Percentiles rank a stretch among this genome's conserved stretches.
phyloP scores from a whole-genome alignment of 768 basidiomycete species.

The Sarcomyxa edulis region DNA sequence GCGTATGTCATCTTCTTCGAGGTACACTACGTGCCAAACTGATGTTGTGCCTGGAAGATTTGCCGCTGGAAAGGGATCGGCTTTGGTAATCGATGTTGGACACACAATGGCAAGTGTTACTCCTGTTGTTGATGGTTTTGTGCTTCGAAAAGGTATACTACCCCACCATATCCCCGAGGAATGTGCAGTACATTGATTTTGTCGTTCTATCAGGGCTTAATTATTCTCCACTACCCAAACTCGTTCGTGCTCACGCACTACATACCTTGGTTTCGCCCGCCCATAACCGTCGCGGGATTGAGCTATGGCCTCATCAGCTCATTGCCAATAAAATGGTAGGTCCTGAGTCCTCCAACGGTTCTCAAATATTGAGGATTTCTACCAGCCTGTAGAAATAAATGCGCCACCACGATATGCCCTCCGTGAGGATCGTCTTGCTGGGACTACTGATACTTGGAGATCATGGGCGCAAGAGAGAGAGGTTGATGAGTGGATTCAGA shows the following conservation, averaged over 20 bases:
- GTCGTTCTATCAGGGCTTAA: constrained; percentile 54
- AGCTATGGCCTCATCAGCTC: constrained; percentile 82
- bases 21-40: background rate
- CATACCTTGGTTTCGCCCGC: constrained; percentile 53
- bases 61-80: constrained; percentile 95
- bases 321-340: constrained; percentile 73
- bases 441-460: constrained; percentile 80
- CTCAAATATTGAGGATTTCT: constrained; percentile 2
- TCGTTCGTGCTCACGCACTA: constrained; percentile 77
- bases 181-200: constrained; percentile 1
- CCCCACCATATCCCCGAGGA: background rate
- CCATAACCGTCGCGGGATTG: constrained; percentile 49
- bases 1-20: constrained; percentile 50
- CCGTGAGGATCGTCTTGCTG: constrained; percentile 66
- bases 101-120: constrained; percentile 86
- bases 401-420: constrained; percentile 61
- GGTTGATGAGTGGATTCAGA: constrained; percentile 93
- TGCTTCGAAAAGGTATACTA: constrained; percentile 80
- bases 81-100: constrained; percentile 92
- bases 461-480: constrained; percentile 75
- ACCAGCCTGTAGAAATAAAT: constrained; percentile 70
- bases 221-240: constrained; percentile 68
- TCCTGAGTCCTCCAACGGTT: constrained; percentile 5
- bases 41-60: constrained; percentile 50
- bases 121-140: constrained; percentile 96